Evolutionary conservation across 495 filamentous ascomycete genomes (phyloP).

Genomic region (Cairneyella variabilis): DNA sequence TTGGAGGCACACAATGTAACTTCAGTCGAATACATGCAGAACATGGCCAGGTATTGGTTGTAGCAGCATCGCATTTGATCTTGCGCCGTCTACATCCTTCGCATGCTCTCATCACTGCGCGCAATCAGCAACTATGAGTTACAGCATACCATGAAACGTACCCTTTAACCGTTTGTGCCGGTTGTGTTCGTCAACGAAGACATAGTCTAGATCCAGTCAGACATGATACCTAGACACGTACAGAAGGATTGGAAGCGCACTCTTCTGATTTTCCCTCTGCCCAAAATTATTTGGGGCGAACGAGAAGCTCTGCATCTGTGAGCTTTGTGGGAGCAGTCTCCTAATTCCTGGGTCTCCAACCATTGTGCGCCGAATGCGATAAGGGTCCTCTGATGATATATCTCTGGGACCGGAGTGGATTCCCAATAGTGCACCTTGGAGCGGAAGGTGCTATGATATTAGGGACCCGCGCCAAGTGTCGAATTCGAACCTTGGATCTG

Average conservation of each 20-base stretch:
- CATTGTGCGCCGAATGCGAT: constrained; percentile 32
- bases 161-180: constrained; percentile 96
- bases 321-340: constrained; percentile 53
- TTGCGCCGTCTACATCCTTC: constrained; percentile 90
- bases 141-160: constrained; percentile 35
- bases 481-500: not conserved
- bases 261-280: constrained; percentile 63
- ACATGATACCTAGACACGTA: too few relatives aligned
- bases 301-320: constrained; percentile 52
- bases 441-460: not conserved
- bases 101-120: constrained; percentile 92
- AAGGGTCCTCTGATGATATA: not conserved
- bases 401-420: not conserved
- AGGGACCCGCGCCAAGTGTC: not conserved
- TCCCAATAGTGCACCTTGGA: not conserved
- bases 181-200: constrained; percentile 99
- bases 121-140: constrained; percentile 22
- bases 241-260: constrained; percentile 35
- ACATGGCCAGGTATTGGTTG: constrained; percentile 97
- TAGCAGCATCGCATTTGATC: constrained; percentile 97
- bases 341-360: constrained; percentile 52
- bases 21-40: constrained; percentile 91
- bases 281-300: constrained; percentile 55
- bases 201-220: constrained; percentile 67
- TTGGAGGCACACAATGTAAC: constrained; percentile 88